A percentile compares a stretch with the other conserved stretches of the same genome.
phyloP scores from a whole-genome alignment of 2,329 filamentous ascomycete genomes.

The Diaporthe citri region DNA sequence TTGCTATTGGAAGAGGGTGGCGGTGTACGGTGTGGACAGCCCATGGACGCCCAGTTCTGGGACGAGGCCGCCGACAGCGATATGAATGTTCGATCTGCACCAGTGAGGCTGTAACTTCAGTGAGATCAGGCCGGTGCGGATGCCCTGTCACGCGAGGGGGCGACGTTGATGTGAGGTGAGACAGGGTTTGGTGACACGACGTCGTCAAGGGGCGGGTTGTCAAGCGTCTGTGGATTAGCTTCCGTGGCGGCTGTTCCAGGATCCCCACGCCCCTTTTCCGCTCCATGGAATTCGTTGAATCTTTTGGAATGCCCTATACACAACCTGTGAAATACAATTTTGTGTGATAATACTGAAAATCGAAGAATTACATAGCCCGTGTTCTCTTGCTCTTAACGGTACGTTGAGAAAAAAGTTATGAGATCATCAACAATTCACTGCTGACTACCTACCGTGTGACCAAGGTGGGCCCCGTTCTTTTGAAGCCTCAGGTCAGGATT shows the following conservation, averaged over 20 bases:
- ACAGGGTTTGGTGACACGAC: not conserved
- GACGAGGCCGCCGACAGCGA: not conserved
- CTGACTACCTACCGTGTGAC: too few relatives aligned
- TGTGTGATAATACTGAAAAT: not conserved
- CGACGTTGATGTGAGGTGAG: not conserved
- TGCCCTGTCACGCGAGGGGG: not conserved
- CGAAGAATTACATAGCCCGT: too few relatives aligned
- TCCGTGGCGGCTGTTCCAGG: not conserved
- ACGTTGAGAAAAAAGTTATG: too few relatives aligned
- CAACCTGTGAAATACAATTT: too few relatives aligned
- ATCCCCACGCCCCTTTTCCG: not conserved
- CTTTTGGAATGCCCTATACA: not conserved
- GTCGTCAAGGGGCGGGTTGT: not conserved
- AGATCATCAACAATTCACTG: too few relatives aligned
- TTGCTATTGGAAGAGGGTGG: not conserved
- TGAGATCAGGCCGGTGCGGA: not conserved
- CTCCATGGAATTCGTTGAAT: not conserved
- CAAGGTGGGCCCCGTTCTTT: too few relatives aligned
- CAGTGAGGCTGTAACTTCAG: not conserved
- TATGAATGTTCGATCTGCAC: not conserved
- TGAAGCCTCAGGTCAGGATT: too few relatives aligned
- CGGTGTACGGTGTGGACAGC: not conserved
- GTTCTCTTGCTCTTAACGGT: too few relatives aligned
- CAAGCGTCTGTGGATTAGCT: not conserved
- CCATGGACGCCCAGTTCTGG: not conserved